Percentiles rank a stretch among this genome's conserved stretches.
These are phyloP conservation scores for Rhizophagus sp. DNA, from an alignment of 192 early-diverging fungal genomes.

Conservation along the genomic window DNA sequence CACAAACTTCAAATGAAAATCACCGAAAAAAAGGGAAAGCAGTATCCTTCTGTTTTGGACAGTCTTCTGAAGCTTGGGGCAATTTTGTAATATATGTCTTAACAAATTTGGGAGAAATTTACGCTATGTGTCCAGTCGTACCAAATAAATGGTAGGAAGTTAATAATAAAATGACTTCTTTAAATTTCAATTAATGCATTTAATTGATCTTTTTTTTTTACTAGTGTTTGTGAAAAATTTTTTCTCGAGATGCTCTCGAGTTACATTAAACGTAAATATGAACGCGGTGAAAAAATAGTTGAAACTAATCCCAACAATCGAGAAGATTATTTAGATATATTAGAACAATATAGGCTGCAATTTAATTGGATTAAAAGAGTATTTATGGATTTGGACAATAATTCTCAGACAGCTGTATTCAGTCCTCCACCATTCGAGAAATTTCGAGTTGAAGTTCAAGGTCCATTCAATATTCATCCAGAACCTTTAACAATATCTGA, in stretches of 20 bases:
- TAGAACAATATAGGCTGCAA: conserved; percentile 34
- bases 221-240: conserved; percentile 8
- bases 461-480: conserved; percentile 54
- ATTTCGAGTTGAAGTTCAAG: conserved; percentile 39
- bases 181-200: not conserved
- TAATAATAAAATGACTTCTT: not conserved
- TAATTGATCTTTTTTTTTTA: not conserved
- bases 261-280: conserved; percentile 24
- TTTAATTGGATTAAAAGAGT: conserved; percentile 51
- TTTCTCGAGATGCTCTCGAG: conserved; percentile 3
- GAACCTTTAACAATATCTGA: conserved; percentile 36
- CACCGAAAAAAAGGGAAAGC: conserved; percentile 38
- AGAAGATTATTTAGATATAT: not conserved
- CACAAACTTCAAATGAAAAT: conserved; percentile 29
- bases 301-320: not conserved
- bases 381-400: conserved; percentile 31
- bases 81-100: conserved; percentile 69
- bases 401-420: conserved; percentile 33
- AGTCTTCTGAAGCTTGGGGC: conserved; percentile 62
- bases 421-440: conserved; percentile 23
- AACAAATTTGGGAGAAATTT: conserved; percentile 70
- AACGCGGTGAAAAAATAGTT: not conserved
- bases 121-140: conserved; percentile 76
- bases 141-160: conserved; percentile 60
- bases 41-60: conserved; percentile 51